Conservation (phyloP, 169 alveolate species). For the Babesia ovata region DNA sequence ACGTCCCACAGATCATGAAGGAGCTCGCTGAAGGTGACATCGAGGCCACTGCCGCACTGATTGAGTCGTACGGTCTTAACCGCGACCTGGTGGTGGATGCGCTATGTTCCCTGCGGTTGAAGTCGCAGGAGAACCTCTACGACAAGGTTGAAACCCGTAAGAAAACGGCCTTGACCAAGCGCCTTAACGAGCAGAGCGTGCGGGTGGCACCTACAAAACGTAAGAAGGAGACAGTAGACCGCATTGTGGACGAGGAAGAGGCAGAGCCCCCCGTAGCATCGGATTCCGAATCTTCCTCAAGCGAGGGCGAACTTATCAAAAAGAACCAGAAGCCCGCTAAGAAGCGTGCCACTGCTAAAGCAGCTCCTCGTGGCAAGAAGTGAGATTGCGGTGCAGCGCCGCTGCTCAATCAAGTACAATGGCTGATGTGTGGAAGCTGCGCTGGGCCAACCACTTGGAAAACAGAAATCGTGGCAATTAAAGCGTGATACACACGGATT, state of each 20-base stretch:
- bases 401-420: background rate
- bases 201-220: slow-evolving; percentile 28
- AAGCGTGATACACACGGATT: too few relatives aligned
- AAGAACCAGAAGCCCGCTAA: slow-evolving; percentile 19
- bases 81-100: slow-evolving; percentile 73
- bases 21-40: slow-evolving; percentile 54
- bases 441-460: too few relatives aligned
- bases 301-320: slow-evolving; percentile 23
- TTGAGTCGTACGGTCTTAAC: slow-evolving; percentile 68
- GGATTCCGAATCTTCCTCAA: slow-evolving; percentile 31
- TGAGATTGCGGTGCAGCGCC: background rate
- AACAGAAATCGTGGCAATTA: too few relatives aligned
- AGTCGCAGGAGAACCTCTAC: slow-evolving; percentile 74
- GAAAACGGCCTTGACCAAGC: slow-evolving; percentile 71
- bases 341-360: slow-evolving; percentile 33
- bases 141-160: slow-evolving; percentile 67
- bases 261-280: slow-evolving; percentile 3
- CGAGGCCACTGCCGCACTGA: slow-evolving; percentile 58
- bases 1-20: slow-evolving; percentile 54
- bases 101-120: slow-evolving; percentile 64
- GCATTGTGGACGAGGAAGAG: slow-evolving; percentile 33
- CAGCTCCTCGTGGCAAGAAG: slow-evolving; percentile 26
- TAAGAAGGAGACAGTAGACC: slow-evolving; percentile 6
- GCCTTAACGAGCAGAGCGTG: slow-evolving; percentile 35
- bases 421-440: too few relatives aligned